Base-by-base conservation (phyloP, 202 grass and related monocot species). In the Eragrostis tef region DNA sequence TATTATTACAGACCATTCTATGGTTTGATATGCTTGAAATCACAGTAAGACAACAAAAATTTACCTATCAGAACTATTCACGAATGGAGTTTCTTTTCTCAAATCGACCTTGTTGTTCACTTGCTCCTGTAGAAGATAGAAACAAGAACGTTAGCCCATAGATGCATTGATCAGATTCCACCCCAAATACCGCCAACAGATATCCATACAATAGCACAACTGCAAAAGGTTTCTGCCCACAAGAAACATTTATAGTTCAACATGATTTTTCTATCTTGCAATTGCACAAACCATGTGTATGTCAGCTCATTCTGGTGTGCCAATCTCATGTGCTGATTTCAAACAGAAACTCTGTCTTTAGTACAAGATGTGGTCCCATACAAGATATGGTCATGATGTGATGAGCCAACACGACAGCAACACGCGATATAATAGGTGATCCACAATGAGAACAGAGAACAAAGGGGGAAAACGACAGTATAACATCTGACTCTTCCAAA, bases 1-100 rank as follows among this genome's bases (percentile, higher is more conserved):
- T 56, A 73, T 15, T 56, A 73, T 63, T 82, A 54, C 31, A 56
- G 22, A 62, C 64, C 3, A 34, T 12, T 25, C 56, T 54, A 64
- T 83, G 31, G 34, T 67, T 67, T 77, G 52, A 79, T 84, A 70
- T n/a, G 64, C 15, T 86, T 90, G 7, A 88, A 86, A 77, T 59
- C 26, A 25, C 45, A 81, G 65, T 66, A 25, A 47, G 64, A 63
- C 26, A 62, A 67, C 42, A 66, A 72, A 86, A 34, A 27, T 57
- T 25, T 90, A 81, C 91, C 88, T 84, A 63, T 90, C 81, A 81
- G 79, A 72, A 74, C 14, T 71, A 63, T 58, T 89, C 29, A 43
- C 51, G 50, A 86, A 70, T 70, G 57, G 34, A 83, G 17, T 84
- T 17, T 73, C 76, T 6, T 77, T 73, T 70, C 44, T 67, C 36